Evolutionary conservation across 768 basidiomycete genomes (phyloP).

Genomic region (Scleroderma bovista): DNA sequence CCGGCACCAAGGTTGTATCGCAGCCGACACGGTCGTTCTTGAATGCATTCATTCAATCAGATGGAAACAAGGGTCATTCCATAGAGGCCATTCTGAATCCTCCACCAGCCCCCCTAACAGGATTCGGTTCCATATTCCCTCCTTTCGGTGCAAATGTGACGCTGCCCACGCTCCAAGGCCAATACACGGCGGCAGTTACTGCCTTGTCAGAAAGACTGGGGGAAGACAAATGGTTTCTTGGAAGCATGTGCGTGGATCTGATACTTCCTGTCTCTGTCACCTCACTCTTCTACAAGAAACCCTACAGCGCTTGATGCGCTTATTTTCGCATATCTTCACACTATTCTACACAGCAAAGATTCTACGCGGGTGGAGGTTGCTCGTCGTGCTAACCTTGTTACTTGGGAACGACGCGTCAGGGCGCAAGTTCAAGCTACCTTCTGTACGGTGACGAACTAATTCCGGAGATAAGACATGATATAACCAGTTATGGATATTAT

Average conservation of each 20-base stretch:
- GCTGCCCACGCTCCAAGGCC: conserved; percentile 42
- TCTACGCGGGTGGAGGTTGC: conserved; percentile 57
- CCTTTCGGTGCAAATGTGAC: conserved; percentile 55
- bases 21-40: conserved; percentile 42
- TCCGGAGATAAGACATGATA: neutral
- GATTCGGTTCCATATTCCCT: conserved; percentile 59
- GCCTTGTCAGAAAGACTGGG: conserved; percentile 73
- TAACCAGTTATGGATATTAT: neutral
- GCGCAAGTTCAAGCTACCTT: conserved; percentile 53
- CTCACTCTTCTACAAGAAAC: conserved; percentile 35
- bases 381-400: conserved; percentile 69
- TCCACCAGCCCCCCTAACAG: conserved; percentile 66
- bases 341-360: conserved; percentile 43
- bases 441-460: conserved; percentile 2
- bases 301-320: conserved; percentile 82
- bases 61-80: conserved; percentile 18
- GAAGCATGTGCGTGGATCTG: conserved; percentile 48
- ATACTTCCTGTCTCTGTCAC: neutral
- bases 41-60: conserved; percentile 36
- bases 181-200: conserved; percentile 66
- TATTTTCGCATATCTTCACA: conserved; percentile 75
- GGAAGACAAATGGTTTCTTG: conserved; percentile 77
- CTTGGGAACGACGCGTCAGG: conserved; percentile 73
- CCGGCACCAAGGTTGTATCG: conserved; percentile 39
- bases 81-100: conserved; percentile 52